These are phyloP conservation scores for Gossypium anomalum DNA, from an alignment of 345 rosid genomes.

Conservation along the genomic window DNA sequence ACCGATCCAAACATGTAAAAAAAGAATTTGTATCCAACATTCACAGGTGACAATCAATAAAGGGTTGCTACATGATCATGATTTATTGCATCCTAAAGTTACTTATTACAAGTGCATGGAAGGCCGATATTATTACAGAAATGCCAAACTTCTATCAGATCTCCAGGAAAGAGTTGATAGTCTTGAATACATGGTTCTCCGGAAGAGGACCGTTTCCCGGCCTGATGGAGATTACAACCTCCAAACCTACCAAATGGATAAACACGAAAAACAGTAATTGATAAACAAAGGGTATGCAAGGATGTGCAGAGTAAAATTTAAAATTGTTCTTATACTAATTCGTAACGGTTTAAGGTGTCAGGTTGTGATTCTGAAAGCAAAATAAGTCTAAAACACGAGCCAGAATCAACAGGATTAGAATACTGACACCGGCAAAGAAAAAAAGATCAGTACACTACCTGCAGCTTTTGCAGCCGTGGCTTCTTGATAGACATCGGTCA, in stretches of 20 bases:
- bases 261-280: not conserved
- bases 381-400: not conserved
- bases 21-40: too few species aligned
- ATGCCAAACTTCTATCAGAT: conserved; percentile 31
- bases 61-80: not conserved
- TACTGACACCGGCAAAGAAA: not conserved
- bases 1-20: too few species aligned
- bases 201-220: conserved; percentile 72
- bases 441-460: conserved; percentile 37
- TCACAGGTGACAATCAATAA: not conserved
- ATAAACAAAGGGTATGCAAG: not conserved
- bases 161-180: conserved; percentile 50
- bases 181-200: conserved; percentile 63
- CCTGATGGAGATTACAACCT: conserved; percentile 54
- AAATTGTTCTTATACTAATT: not conserved
- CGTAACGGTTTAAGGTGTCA: not conserved
- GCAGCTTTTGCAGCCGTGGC: conserved; percentile 83
- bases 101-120: not conserved
- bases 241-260: conserved; percentile 39
- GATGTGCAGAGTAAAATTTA: not conserved
- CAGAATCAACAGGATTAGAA: not conserved
- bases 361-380: not conserved
- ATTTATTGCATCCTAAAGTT: conserved; percentile 5
- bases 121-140: not conserved
- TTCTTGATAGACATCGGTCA: conserved; percentile 86